Base-by-base conservation (phyloP, 2,329 filamentous ascomycete genomes). In the Colletotrichum tropicicola region DNA sequence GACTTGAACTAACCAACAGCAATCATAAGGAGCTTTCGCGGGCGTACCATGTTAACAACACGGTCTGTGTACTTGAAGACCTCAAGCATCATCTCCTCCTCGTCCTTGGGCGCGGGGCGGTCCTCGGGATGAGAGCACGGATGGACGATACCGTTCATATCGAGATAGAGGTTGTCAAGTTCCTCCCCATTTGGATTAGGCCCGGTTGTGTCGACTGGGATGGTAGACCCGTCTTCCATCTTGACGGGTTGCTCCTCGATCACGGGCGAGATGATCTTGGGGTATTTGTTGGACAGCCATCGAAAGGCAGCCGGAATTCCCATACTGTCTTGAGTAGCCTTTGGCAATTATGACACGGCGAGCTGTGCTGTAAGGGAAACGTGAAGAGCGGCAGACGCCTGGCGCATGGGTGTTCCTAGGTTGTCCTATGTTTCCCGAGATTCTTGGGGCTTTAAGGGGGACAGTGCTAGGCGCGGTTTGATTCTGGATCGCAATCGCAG, bases 81-180 rank as follows among this genome's bases (percentile, higher is more conserved):
- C 75, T 97, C 97, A 72, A 98, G 78, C 96, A 99, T 99, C 96
- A 99, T 99, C 81, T 98, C 96, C 77, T 97, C 93, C 82, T 99
- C 96, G 66, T 96, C 95, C 73, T 91, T 92, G 10, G 96, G 96
- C 4, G 96, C 89, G 2, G 96, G 94, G 68, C 89, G 89, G 74
- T 98, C 95, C 78, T 99, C 96, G 1, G 96, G 96, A 80, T 99
- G 96, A 48, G 95, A 97, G 81, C 96, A 99, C 30, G 97, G 97
- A 83, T 99, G 96, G 37, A 99, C 96, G 70, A 99, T 99, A 76
- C 96, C 97, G 79, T 99, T 99, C 95, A 99, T 98, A 74, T 99
- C 96, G 68, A 99, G 88, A 75, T 99, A 99, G 6, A 99, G 84
- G 74, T 99, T 99, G 81, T 99, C 95, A 74, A 97, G 92, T 78